Evolutionary conservation across 1,284 basidiomycete genomes (phyloP), one percentile per base, ranked within the genome.

Genomic region (Irpex lacteus): DNA sequence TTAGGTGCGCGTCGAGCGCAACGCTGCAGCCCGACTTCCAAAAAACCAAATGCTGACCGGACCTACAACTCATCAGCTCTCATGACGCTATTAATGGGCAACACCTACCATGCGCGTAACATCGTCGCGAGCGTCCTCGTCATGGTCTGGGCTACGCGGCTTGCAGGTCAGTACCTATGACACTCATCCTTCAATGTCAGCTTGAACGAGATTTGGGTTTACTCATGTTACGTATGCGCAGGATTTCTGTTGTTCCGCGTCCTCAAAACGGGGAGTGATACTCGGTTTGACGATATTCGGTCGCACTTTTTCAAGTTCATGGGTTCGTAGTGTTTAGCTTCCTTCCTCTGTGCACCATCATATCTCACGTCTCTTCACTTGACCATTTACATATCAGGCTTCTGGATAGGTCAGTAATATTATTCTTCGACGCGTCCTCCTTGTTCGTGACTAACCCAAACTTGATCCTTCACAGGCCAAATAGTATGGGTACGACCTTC

Each of bases 291-390:
- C 68, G 82, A 87, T 15, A 89, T 91, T 60, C 76, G 89, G 6
- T 79, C 81, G 1, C 81, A 87, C 72, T 89, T 91, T 72, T 84
- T 85, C 78, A 87, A 86, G 69, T 90, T 90, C 71, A 74, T 88
- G 7, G 86, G 86, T 82, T 60, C 21, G 76, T 19, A n/a, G n/a
- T n/a, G n/a, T n/a, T n/a, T n/a, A n/a, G n/a, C n/a, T n/a, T n/a
- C n/a, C n/a, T n/a, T n/a, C n/a, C n/a, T n/a, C n/a, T n/a, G n/a
- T n/a, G n/a, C n/a, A n/a, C n/a, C n/a, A n/a, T n/a, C n/a, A n/a
- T n/a, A n/a, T n/a, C n/a, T n/a, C n/a, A n/a, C n/a, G n/a, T n/a
- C n/a, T n/a, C n/a, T n/a, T n/a, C n/a, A n/a, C n/a, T n/a, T 15
- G 21, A 56, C 13, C 3, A 4, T 49, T 34, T 6, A 34, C 6